These are phyloP conservation scores for Pigoraptor vietnamica DNA, from an alignment of 78 protist species.

Conservation along the genomic window DNA sequence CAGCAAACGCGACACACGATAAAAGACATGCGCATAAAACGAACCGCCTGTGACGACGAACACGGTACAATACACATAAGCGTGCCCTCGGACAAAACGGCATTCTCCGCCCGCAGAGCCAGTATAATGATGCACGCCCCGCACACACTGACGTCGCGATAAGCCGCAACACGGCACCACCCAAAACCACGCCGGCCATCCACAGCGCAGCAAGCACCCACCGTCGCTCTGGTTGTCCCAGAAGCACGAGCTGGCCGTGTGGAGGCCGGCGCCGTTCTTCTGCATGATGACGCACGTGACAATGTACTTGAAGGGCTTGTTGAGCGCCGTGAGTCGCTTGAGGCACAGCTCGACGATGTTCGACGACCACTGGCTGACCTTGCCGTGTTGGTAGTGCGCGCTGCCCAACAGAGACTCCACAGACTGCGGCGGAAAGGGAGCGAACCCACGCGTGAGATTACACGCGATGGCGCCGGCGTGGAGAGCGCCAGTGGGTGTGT, in stretches of 20 bases:
- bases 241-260: conserved; percentile 45
- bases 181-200: neutral
- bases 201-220: neutral
- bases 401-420: neutral
- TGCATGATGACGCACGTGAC: conserved; percentile 64
- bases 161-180: neutral
- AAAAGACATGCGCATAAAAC: neutral
- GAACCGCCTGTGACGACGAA: neutral
- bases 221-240: conserved; percentile 68
- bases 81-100: neutral
- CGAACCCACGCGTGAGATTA: neutral
- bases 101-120: too few relatives aligned
- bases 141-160: neutral
- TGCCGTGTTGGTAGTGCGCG: conserved; percentile 16
- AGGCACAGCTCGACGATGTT: conserved; percentile 47
- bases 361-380: conserved; percentile 49
- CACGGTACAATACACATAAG: neutral
- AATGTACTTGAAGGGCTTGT: conserved; percentile 67
- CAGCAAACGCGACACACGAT: neutral
- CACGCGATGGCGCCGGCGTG: neutral
- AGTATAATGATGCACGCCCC: too few relatives aligned
- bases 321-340: conserved; percentile 42
- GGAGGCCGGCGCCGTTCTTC: conserved; percentile 65
- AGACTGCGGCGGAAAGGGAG: neutral
- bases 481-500: too few relatives aligned